Evolutionary conservation across 495 filamentous ascomycete species (phyloP).

Genomic region (Mytilinidion resinicola): DNA sequence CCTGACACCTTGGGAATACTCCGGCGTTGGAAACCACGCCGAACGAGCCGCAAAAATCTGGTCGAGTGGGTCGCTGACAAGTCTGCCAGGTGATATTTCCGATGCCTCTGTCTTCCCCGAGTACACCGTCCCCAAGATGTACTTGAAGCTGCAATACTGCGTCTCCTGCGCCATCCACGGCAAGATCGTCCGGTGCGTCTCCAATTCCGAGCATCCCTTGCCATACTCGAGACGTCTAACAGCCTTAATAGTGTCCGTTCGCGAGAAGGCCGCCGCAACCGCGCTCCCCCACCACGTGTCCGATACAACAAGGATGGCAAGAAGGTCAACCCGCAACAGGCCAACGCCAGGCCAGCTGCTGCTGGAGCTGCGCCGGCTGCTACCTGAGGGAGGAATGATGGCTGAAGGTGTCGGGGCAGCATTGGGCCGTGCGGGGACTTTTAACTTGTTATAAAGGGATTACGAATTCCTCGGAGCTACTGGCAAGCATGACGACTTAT

Average conservation of each 20-base stretch:
- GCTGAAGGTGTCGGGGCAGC: slow-evolving; percentile 24
- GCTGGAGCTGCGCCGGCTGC: slow-evolving; percentile 47
- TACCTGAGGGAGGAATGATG: background rate
- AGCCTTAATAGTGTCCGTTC: slow-evolving; percentile 77
- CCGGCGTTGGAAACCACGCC: too few species aligned
- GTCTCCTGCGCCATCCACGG: slow-evolving; percentile 99
- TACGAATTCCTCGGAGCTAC: slow-evolving; percentile 14
- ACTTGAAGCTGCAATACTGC: slow-evolving; percentile 99
- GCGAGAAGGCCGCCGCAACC: slow-evolving; percentile 94
- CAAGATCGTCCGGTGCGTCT: slow-evolving; percentile 98
- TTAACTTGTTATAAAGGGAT: slow-evolving; percentile 24
- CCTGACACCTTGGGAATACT: background rate
- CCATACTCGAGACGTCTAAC: slow-evolving; percentile 15
- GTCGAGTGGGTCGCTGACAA: too few species aligned
- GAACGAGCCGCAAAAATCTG: too few species aligned
- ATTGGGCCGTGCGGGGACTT: slow-evolving; percentile 23
- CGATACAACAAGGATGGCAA: slow-evolving; percentile 99
- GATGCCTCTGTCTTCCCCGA: slow-evolving; percentile 98
- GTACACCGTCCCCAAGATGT: slow-evolving; percentile 99
- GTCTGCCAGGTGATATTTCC: slow-evolving; percentile 88
- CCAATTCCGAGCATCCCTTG: background rate
- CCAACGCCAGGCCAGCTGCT: slow-evolving; percentile 38
- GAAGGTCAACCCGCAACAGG: slow-evolving; percentile 93
- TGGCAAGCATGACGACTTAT: slow-evolving; percentile 15
- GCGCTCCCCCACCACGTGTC: slow-evolving; percentile 92